Evolutionary conservation across 2,329 filamentous ascomycete genomes (phyloP).

Genomic region (Cladosporium sphaerospermum): DNA sequence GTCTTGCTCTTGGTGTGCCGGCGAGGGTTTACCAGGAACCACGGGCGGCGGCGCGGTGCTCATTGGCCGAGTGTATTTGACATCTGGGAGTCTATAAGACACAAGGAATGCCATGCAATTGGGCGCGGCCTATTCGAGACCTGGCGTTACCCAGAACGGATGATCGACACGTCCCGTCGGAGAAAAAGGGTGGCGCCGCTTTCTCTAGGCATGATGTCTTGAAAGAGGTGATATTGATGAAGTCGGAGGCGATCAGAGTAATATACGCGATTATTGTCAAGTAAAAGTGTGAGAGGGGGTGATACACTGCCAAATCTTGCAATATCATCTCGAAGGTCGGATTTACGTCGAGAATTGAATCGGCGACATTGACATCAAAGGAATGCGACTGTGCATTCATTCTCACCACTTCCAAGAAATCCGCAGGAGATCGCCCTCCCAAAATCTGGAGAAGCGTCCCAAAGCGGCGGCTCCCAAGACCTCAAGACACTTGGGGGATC

Average conservation of each 20-base stretch:
- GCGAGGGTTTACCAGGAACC: constrained; percentile 1
- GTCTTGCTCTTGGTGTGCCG: neutral
- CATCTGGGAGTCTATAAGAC: neutral
- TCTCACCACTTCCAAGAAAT: neutral
- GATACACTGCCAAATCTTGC: too few relatives aligned
- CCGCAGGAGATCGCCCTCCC: neutral
- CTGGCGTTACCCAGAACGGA: neutral
- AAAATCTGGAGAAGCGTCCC: neutral
- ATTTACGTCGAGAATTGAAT: too few relatives aligned
- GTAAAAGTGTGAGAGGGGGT: too few relatives aligned
- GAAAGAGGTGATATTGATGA: neutral
- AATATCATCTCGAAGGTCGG: too few relatives aligned
- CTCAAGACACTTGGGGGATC: constrained; percentile 1
- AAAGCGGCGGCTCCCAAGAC: constrained; percentile 6
- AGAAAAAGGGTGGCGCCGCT: constrained; percentile 3
- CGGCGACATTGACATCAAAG: too few relatives aligned
- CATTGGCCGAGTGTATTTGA: constrained; percentile 5
- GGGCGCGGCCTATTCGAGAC: neutral
- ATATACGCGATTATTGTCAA: too few relatives aligned
- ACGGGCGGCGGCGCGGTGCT: neutral
- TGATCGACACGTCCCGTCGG: constrained; percentile 2
- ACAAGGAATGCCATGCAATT: constrained; percentile 9
- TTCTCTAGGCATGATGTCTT: neutral
- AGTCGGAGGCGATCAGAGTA: too few relatives aligned
- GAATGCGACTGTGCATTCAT: neutral